phyloP scores from a whole-genome alignment of 2,329 filamentous ascomycete genomes.

The Fusarium zealandicum region DNA sequence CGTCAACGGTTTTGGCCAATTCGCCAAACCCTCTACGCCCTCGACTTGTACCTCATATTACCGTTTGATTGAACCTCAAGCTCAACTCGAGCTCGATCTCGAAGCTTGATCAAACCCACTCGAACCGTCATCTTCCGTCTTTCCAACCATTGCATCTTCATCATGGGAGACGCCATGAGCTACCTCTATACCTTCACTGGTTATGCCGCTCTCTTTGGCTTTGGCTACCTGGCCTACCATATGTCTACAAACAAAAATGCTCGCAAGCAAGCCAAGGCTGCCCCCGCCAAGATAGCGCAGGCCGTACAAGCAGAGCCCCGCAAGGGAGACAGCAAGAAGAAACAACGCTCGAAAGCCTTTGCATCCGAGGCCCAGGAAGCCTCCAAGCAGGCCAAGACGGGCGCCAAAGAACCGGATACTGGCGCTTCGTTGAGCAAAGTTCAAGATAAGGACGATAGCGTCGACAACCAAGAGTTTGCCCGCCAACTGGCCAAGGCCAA shows the following conservation, averaged over 20 bases:
- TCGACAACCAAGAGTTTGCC: slow-evolving; percentile 79
- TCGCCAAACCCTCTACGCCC: slow-evolving; percentile 6
- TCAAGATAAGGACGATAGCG: slow-evolving; percentile 56
- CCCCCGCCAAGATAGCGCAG: slow-evolving; percentile 44
- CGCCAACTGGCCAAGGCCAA: slow-evolving; percentile 74
- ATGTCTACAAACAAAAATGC: slow-evolving; percentile 45
- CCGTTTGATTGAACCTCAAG: slow-evolving; percentile 5
- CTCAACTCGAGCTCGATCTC: slow-evolving; percentile 13
- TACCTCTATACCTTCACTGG: slow-evolving; percentile 49
- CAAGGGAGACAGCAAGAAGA: slow-evolving; percentile 55
- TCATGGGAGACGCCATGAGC: slow-evolving; percentile 47
- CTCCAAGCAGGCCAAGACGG: slow-evolving; percentile 47
- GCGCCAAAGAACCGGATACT: slow-evolving; percentile 39
- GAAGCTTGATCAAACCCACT: slow-evolving; percentile 23
- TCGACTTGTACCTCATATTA: slow-evolving; percentile 5
- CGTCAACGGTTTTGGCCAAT: slow-evolving; percentile 4
- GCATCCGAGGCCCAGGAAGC: slow-evolving; percentile 47
- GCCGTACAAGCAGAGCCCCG: slow-evolving; percentile 43
- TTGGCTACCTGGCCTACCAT: slow-evolving; percentile 48
- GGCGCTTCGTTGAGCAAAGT: slow-evolving; percentile 41
- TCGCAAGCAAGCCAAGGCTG: slow-evolving; percentile 42
- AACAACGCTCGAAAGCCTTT: slow-evolving; percentile 55
- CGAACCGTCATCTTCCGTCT: slow-evolving; percentile 15
- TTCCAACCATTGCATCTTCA: slow-evolving; percentile 15
- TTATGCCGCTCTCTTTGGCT: slow-evolving; percentile 48